phyloP scores from a whole-genome alignment of 257 asterid genomes.

The Coffea eugenioides region DNA sequence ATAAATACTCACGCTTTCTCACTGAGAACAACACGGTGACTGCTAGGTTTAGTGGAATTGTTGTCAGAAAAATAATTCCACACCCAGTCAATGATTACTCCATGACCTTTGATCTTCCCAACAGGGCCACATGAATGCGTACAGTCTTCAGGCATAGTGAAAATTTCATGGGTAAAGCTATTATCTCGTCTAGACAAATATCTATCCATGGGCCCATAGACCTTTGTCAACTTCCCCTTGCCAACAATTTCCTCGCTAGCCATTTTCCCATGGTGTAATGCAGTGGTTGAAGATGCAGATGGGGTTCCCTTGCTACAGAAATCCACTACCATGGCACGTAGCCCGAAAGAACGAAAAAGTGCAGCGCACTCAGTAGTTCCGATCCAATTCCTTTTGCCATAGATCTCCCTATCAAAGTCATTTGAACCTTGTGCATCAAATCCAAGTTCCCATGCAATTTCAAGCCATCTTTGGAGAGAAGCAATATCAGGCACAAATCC shows the following conservation, averaged over 20 bases:
- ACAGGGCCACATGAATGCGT: constrained; percentile 20
- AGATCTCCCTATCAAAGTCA: constrained; percentile 57
- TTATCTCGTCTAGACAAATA: constrained; percentile 50
- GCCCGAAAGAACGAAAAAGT: constrained; percentile 79
- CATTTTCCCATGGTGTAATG: not conserved
- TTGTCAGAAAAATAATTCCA: constrained; percentile 75
- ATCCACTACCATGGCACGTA: constrained; percentile 82
- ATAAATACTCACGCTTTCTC: constrained; percentile 69
- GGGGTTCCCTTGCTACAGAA: constrained; percentile 46
- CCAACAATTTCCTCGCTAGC: constrained; percentile 16
- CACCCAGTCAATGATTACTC: constrained; percentile 71
- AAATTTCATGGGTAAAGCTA: constrained; percentile 20
- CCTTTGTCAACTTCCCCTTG: constrained; percentile 37
- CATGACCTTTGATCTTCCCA: constrained; percentile 47
- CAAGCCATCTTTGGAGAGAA: constrained; percentile 84
- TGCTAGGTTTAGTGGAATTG: constrained; percentile 34
- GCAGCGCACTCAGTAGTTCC: constrained; percentile 96
- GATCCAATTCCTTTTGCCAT: constrained; percentile 74
- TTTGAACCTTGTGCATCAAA: constrained; percentile 65
- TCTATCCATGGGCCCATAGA: constrained; percentile 83
- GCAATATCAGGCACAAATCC: constrained; percentile 73
- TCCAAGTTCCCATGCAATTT: constrained; percentile 83
- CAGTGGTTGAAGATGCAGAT: constrained; percentile 15
- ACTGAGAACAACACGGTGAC: constrained; percentile 49
- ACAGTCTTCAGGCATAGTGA: constrained; percentile 22